Evolutionary conservation across 139 green algal genomes (phyloP).

Genomic region (Mesotaenium endlicherianum): DNA sequence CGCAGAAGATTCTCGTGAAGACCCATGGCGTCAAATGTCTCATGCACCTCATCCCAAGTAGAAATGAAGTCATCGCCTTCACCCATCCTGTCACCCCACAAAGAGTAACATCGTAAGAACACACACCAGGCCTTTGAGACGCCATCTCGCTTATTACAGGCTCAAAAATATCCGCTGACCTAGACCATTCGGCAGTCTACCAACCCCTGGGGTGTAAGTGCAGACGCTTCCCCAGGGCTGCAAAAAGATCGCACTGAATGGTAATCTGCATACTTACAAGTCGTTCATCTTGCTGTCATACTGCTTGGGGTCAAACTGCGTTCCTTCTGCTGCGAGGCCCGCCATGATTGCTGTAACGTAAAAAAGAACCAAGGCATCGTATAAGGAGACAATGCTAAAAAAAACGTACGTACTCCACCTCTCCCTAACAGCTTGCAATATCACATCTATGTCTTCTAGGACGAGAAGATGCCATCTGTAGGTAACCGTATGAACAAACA

Average conservation of each 20-base stretch:
- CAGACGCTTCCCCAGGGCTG: background rate
- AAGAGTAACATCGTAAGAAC: too few species aligned
- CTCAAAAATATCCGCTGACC: background rate
- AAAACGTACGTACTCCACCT: too few species aligned
- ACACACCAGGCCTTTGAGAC: too few species aligned
- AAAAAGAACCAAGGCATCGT: too few species aligned
- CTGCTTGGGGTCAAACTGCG: constrained; percentile 65
- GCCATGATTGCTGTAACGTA: constrained; percentile 56
- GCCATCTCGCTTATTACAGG: too few species aligned
- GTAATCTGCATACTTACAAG: constrained; percentile 20
- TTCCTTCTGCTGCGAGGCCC: constrained; percentile 31
- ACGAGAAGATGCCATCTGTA: too few species aligned
- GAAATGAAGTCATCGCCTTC: constrained; percentile 79
- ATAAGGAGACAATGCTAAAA: too few species aligned
- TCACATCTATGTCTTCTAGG: too few species aligned
- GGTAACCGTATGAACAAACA: too few species aligned
- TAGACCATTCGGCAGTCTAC: too few species aligned
- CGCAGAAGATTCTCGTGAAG: constrained; percentile 98
- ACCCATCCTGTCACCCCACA: background rate
- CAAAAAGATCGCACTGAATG: background rate
- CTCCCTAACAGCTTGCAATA: too few species aligned
- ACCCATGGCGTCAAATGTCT: constrained; percentile 96
- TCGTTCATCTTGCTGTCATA: constrained; percentile 83
- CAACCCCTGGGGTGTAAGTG: background rate
- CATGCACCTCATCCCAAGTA: constrained; percentile 95